Percentiles rank a stretch among this genome's conserved stretches.
phyloP scores from a whole-genome alignment of 495 filamentous ascomycete genomes.

The Aspergillus ellipticus region DNA sequence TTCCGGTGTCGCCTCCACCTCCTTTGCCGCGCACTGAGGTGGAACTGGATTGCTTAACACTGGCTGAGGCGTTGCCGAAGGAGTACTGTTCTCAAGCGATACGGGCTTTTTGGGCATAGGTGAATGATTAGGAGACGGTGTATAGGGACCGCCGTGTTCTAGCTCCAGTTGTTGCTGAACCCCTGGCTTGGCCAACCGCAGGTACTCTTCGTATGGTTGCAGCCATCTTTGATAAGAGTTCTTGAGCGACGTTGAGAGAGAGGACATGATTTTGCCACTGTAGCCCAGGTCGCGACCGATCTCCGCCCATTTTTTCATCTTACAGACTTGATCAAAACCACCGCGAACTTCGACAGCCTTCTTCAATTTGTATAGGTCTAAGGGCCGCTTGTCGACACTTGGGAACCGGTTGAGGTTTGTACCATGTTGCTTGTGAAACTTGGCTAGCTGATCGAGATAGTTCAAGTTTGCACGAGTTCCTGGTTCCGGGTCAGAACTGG shows the following conservation, averaged over 20 bases:
- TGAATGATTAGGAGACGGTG: conserved; percentile 83
- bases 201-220: conserved; percentile 93
- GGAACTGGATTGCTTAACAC: conserved; percentile 70
- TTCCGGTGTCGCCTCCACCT: conserved; percentile 46
- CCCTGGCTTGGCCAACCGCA: conserved; percentile 88
- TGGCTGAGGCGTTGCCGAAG: conserved; percentile 59
- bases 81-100: conserved; percentile 59
- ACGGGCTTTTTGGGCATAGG: conserved; percentile 66
- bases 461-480: conserved; percentile 93
- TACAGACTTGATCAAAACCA: conserved; percentile 94
- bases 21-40: conserved; percentile 61
- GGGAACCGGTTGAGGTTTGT: conserved; percentile 91
- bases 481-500: conserved; percentile 43
- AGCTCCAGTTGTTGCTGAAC: conserved; percentile 92
- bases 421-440: conserved; percentile 96
- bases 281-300: conserved; percentile 96
- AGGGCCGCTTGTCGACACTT: conserved; percentile 94
- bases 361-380: conserved; percentile 93
- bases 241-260: conserved; percentile 96
- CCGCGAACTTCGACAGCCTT: conserved; percentile 93
- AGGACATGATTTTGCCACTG: conserved; percentile 99
- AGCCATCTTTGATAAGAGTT: conserved; percentile 98
- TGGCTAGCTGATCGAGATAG: conserved; percentile 90
- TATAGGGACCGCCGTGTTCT: conserved; percentile 89
- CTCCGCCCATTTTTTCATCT: conserved; percentile 98